A percentile compares a stretch with the other conserved stretches of the same genome.
Conservation (phyloP, 2,329 filamentous ascomycete species). For the Coniella vitis region DNA sequence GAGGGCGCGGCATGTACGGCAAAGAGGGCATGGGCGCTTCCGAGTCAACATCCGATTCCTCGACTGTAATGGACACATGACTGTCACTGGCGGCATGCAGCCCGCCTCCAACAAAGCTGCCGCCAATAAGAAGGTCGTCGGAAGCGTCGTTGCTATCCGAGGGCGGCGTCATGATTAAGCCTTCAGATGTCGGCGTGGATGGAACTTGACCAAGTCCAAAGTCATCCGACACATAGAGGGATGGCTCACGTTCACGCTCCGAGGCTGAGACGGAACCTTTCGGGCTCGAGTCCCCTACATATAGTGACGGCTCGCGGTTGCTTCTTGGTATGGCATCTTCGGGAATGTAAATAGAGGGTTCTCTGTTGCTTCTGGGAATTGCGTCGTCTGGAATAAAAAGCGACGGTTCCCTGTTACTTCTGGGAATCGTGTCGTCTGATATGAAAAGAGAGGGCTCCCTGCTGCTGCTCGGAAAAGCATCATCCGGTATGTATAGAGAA, state of each 20-base stretch:
- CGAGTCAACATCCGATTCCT: conserved; percentile 12
- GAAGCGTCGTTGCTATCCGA: conserved; percentile 18
- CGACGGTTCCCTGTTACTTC: conserved; percentile 25
- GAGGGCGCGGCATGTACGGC: conserved; percentile 37
- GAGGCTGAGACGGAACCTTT: conserved; percentile 24
- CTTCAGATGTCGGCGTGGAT: conserved; percentile 21
- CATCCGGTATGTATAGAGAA: conserved; percentile 13
- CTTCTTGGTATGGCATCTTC: conserved; percentile 13
- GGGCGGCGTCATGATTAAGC: conserved; percentile 41
- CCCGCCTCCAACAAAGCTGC: too few relatives aligned
- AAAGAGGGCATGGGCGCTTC: conserved; percentile 19
- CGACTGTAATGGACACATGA: conserved; percentile 11
- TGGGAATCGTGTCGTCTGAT: conserved; percentile 9
- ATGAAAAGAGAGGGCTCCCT: conserved; percentile 5
- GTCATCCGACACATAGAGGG: conserved; percentile 56
- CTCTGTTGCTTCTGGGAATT: conserved; percentile 9
- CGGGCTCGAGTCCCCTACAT: conserved; percentile 36
- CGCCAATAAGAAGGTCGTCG: conserved; percentile 11
- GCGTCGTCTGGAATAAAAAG: conserved; percentile 12
- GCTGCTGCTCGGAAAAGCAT: conserved; percentile 8
- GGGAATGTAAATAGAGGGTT: conserved; percentile 1
- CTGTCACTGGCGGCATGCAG: neutral
- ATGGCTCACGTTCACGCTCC: conserved; percentile 49
- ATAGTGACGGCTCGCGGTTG: conserved; percentile 14
- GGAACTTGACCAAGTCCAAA: conserved; percentile 39